Base-by-base conservation (phyloP, 169 alveolate species). In the Condylostoma magnum region DNA sequence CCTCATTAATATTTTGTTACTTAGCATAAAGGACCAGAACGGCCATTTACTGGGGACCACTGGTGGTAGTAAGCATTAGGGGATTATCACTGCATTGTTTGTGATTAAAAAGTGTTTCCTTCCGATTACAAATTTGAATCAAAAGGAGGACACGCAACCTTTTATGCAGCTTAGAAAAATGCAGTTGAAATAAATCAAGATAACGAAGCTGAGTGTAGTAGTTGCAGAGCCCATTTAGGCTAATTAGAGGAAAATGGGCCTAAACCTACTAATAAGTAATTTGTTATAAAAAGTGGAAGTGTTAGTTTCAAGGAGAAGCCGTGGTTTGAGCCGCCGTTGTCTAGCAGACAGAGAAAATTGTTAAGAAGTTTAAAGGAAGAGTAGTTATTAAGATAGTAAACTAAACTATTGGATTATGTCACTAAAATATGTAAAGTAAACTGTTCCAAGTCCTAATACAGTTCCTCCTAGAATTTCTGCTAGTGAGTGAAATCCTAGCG, bases 1-100 rank as follows among this genome's bases (percentile, higher is more conserved):
- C 87, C 87, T 20, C 87, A 79, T 46, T 25, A 79, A 66, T 74
- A 73, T 51, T 79, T 67, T 56, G 44, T 79, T 6, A 70, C 82
- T 3, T 52, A 67, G 30, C 83, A 82, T 3, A 73, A 71, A 52
- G 87, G 82, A 18, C 56, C 51, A 67, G 87, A 79, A 44, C 47
- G 87, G 15, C 83, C 87, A 4, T 79, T 66, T 38, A 79, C 82
- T 22, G 87, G 87, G 33, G 79, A 73, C 27, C 54, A 67, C 43
- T 79, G 87, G 87, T 72, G 48, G 71, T 63, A 36, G 53, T 56
- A 47, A 46, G 87, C 72, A 25, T 72, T 74, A 48, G 87, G 87
- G 36, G 53, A 44, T 22, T 79, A 79, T 43, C 79, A 79, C 38
- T 79, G 87, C 58, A 48, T 54, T 6, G 76, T 65, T 18, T 79